Evolutionary conservation across 495 filamentous ascomycete species (phyloP).

Genomic region (Aspergillus nidulans): DNA sequence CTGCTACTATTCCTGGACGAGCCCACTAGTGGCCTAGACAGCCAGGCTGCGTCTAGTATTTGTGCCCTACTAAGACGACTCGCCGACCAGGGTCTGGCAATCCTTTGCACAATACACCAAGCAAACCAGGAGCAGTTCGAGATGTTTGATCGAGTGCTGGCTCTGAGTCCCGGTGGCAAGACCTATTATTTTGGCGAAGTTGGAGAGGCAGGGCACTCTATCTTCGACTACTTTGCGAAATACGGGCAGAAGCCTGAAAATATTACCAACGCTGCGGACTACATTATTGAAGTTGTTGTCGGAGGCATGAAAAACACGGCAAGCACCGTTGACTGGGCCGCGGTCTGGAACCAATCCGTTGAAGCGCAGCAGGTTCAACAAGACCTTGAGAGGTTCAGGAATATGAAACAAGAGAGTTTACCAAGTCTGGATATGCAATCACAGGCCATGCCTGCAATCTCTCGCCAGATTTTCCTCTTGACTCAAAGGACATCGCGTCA

Average conservation of each 20-base stretch:
- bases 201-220: constrained; percentile 45
- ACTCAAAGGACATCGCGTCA: constrained; percentile 59
- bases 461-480: constrained; percentile 62
- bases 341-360: constrained; percentile 70
- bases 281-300: constrained; percentile 83
- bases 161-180: constrained; percentile 60
- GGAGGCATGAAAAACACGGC: constrained; percentile 63
- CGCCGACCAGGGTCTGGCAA: constrained; percentile 59
- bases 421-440: constrained; percentile 32
- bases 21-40: constrained; percentile 69
- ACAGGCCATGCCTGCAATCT: constrained; percentile 62
- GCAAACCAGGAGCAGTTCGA: constrained; percentile 79
- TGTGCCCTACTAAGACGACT: constrained; percentile 67
- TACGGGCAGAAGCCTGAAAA: constrained; percentile 33
- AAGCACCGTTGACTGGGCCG: constrained; percentile 65
- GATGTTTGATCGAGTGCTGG: constrained; percentile 67
- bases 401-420: constrained; percentile 46
- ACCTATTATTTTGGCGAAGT: constrained; percentile 69
- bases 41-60: constrained; percentile 70
- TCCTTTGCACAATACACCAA: constrained; percentile 66
- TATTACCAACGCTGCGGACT: constrained; percentile 74
- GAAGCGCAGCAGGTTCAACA: constrained; percentile 64
- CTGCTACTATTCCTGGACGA: constrained; percentile 71
- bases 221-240: constrained; percentile 52
- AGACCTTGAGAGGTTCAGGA: constrained; percentile 54